phyloP scores from a whole-genome alignment of 192 early-diverging fungal species.

The Diversispora epigaea region DNA sequence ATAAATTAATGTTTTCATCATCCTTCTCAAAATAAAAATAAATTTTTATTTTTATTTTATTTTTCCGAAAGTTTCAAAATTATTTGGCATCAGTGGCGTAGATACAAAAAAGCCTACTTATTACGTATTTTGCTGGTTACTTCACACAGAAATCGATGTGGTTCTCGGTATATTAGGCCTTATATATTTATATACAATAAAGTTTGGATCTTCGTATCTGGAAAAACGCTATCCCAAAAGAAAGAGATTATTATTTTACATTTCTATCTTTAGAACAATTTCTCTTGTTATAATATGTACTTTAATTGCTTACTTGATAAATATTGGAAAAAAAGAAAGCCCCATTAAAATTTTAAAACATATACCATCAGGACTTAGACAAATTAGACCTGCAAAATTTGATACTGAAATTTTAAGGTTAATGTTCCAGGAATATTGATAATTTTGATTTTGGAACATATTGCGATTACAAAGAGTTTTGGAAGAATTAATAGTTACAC shows the following conservation, averaged over 20 bases:
- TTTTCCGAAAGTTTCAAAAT: conserved; percentile 38
- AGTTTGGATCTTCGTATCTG: conserved; percentile 36
- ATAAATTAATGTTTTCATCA: not conserved
- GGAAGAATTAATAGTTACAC: conserved; percentile 84
- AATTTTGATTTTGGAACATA: conserved; percentile 85
- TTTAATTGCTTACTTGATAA: conserved; percentile 66
- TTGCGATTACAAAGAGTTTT: conserved; percentile 86
- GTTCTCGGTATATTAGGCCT: conserved; percentile 57
- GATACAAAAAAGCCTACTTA: conserved; percentile 75
- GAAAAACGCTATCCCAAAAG: conserved; percentile 49
- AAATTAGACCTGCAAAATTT: conserved; percentile 53
- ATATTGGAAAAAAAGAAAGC: conserved; percentile 41
- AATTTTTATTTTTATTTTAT: not conserved
- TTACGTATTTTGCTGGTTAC: conserved; percentile 63
- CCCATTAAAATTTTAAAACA: conserved; percentile 66
- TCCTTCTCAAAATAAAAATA: not conserved
- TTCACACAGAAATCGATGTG: conserved; percentile 54
- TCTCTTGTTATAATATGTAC: conserved; percentile 76
- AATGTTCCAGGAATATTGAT: conserved; percentile 61
- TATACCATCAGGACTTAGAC: conserved; percentile 74
- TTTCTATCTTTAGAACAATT: conserved; percentile 71
- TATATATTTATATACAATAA: conserved; percentile 42
- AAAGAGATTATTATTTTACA: conserved; percentile 56
- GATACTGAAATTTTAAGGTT: not conserved
- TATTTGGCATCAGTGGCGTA: conserved; percentile 76